These are phyloP conservation scores for Claviceps monticola DNA, from an alignment of 2,329 filamentous ascomycete species.

Conservation along the genomic window DNA sequence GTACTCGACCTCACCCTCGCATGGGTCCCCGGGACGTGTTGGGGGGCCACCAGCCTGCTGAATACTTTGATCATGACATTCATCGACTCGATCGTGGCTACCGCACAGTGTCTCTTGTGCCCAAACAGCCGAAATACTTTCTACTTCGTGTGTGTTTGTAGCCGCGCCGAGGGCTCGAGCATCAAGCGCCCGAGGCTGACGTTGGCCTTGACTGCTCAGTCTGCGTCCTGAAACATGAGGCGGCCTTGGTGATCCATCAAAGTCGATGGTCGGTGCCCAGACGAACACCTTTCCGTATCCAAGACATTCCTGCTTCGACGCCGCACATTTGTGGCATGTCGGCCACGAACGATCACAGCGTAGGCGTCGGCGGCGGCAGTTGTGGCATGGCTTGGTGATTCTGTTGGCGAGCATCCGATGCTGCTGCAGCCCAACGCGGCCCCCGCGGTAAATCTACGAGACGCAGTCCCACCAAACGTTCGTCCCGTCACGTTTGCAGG, in stretches of 20 bases:
- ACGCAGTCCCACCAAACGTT: neutral
- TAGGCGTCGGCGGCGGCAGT: conserved; percentile 45
- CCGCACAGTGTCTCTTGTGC: neutral
- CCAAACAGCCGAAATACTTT: neutral
- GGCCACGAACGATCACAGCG: conserved; percentile 49
- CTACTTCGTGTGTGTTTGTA: neutral
- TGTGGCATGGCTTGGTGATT: conserved; percentile 39
- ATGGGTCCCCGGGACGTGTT: neutral
- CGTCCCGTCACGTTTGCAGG: neutral
- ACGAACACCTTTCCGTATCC: conserved; percentile 48
- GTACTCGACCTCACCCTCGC: neutral
- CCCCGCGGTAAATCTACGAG: neutral
- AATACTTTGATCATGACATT: neutral
- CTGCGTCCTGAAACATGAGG: conserved; percentile 11
- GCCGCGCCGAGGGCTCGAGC: neutral
- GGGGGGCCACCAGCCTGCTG: neutral
- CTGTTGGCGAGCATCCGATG: conserved; percentile 19
- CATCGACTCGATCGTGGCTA: neutral
- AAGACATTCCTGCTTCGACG: conserved; percentile 42
- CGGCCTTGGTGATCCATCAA: conserved; percentile 30
- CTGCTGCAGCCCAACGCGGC: neutral
- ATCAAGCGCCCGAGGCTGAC: neutral
- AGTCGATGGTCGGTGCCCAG: conserved; percentile 41
- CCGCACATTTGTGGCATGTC: conserved; percentile 43
- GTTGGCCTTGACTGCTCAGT: neutral